phyloP scores from a whole-genome alignment of 2,329 filamentous ascomycete species.

The Fusarium tuaranense region DNA sequence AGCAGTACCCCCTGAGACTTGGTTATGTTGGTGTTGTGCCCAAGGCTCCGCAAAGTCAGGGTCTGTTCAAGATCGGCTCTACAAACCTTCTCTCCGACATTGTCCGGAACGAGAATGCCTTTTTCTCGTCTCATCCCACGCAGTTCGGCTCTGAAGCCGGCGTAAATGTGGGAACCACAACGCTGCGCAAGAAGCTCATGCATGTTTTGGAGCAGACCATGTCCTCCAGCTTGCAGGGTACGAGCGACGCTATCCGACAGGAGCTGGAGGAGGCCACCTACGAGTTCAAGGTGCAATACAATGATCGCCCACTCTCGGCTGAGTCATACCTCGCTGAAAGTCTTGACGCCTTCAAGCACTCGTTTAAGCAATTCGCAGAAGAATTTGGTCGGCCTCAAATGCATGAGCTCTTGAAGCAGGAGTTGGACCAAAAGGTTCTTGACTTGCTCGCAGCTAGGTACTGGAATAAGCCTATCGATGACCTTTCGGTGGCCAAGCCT shows the following conservation, averaged over 20 bases:
- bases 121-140: slow-evolving; percentile 84
- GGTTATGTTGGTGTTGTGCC: slow-evolving; percentile 97
- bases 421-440: slow-evolving; percentile 93
- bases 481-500: slow-evolving; percentile 73
- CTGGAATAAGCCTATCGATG: slow-evolving; percentile 96
- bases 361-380: slow-evolving; percentile 94
- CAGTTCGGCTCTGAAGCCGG: slow-evolving; percentile 82
- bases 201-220: slow-evolving; percentile 96
- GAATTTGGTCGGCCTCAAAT: slow-evolving; percentile 91
- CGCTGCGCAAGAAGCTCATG: slow-evolving; percentile 95
- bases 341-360: slow-evolving; percentile 96
- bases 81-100: slow-evolving; percentile 85
- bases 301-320: slow-evolving; percentile 92
- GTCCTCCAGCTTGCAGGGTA: slow-evolving; percentile 90
- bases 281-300: slow-evolving; percentile 99
- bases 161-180: slow-evolving; percentile 84
- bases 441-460: slow-evolving; percentile 93
- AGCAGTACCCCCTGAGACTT: slow-evolving; percentile 93
- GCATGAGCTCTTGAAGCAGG: slow-evolving; percentile 87
- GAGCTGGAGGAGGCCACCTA: slow-evolving; percentile 97
- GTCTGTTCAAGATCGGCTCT: slow-evolving; percentile 86
- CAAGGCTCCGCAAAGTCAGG: slow-evolving; percentile 75
- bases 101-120: slow-evolving; percentile 87
- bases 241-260: slow-evolving; percentile 91
- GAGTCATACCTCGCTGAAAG: slow-evolving; percentile 97